These are phyloP conservation scores for Lactarius psammicola DNA, from an alignment of 768 basidiomycete genomes.

Conservation along the genomic window DNA sequence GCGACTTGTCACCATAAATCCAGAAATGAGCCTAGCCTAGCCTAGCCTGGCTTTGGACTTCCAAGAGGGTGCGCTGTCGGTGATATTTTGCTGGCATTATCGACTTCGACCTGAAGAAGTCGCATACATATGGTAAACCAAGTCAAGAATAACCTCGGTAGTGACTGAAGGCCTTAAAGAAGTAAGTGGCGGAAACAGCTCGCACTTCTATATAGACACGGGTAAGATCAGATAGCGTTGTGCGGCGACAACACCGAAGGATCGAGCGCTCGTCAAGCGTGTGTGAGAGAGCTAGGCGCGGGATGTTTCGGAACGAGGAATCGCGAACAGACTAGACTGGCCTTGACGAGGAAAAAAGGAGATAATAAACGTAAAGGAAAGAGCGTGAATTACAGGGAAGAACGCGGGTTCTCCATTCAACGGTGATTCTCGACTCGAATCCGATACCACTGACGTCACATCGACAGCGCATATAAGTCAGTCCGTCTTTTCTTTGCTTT, in stretches of 20 bases:
- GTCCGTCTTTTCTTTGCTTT: neutral
- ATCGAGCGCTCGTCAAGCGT: neutral
- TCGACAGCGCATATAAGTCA: slow-evolving; percentile 22
- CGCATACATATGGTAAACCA: neutral
- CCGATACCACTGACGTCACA: slow-evolving; percentile 12
- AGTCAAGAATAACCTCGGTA: neutral
- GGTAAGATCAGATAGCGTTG: slow-evolving; percentile 17
- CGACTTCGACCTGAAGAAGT: slow-evolving; percentile 9
- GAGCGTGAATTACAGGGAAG: neutral
- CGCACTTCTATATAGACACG: neutral
- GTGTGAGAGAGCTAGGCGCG: neutral
- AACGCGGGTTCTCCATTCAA: neutral
- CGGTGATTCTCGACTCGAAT: neutral
- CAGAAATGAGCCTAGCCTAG: slow-evolving; percentile 5
- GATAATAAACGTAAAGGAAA: neutral
- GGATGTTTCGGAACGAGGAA: neutral
- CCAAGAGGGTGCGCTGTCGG: neutral
- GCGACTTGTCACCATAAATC: slow-evolving; percentile 7
- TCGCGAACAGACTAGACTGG: slow-evolving; percentile 4
- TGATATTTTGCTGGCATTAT: neutral
- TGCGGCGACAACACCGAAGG: neutral
- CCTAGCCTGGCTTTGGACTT: neutral
- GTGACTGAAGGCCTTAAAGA: neutral
- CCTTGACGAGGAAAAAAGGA: neutral
- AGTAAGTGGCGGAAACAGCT: slow-evolving; percentile 2